A percentile compares a stretch with the other conserved stretches of the same genome.
Conservation (phyloP, 2,329 filamentous ascomycete genomes). For the Colletotrichum gloeosporioides region DNA sequence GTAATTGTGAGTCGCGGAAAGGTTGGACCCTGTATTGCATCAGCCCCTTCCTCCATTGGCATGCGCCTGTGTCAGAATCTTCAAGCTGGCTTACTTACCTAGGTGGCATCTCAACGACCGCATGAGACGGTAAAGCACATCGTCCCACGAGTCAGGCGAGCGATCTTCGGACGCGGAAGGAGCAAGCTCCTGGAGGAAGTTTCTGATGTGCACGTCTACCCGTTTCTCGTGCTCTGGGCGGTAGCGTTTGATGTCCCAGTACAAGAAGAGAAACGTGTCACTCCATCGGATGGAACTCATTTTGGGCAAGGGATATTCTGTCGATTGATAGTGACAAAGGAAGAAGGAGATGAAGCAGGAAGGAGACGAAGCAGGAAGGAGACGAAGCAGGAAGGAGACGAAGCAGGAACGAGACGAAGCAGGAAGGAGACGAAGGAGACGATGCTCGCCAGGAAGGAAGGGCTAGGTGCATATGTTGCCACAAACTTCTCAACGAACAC, state of each 20-base stretch:
- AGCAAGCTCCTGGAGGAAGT: neutral
- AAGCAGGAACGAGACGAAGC: no score
- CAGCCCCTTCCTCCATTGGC: neutral
- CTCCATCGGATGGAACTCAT: fast-evolving
- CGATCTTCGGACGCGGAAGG: neutral
- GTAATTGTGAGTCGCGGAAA: neutral
- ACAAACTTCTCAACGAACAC: neutral
- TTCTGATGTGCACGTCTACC: neutral
- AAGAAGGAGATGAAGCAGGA: no score
- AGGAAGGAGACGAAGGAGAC: no score
- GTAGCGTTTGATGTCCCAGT: neutral
- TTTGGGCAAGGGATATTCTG: fast-evolving
- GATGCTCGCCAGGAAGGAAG: neutral
- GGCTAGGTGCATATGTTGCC: fast-evolving
- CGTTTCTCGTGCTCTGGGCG: neutral
- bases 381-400: neutral
- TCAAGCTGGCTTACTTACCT: fast-evolving
- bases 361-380: no score
- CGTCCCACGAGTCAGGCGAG: neutral
- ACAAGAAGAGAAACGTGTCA: neutral
- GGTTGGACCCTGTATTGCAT: neutral
- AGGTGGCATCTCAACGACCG: neutral
- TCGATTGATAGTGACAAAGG: neutral
- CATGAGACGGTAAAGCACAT: neutral
- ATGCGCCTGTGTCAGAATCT: neutral